Evolutionary conservation across 371 early-diverging fungal genomes (phyloP).

Genomic region (Mortierella sp.): DNA sequence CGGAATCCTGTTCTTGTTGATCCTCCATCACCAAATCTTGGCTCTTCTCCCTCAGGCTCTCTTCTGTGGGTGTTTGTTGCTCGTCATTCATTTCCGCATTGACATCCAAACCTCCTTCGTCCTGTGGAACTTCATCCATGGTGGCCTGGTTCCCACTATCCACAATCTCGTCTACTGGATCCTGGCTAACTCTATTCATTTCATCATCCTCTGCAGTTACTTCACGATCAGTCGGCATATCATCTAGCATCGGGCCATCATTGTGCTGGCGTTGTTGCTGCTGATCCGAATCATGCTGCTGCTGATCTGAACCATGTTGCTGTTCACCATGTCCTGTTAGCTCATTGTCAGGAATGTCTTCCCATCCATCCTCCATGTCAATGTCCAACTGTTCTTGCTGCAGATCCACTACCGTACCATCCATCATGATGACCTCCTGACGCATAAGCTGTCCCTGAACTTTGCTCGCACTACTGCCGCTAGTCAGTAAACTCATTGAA

Average conservation of each 20-base stretch:
- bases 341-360: constrained; percentile 32
- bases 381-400: too few species aligned
- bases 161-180: background rate
- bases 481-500: too few species aligned
- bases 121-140: background rate
- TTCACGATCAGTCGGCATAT: too few species aligned
- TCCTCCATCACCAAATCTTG: too few species aligned
- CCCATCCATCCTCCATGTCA: constrained; percentile 45
- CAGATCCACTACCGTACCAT: too few species aligned
- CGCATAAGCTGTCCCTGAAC: too few species aligned
- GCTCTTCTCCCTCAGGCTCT: background rate
- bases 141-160: background rate
- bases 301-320: too few species aligned
- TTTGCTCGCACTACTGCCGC: too few species aligned
- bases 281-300: too few species aligned
- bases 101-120: background rate
- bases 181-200: background rate
- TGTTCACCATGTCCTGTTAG: background rate
- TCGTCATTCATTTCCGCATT: background rate
- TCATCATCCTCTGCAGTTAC: constrained; percentile 1
- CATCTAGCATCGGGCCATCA: too few species aligned
- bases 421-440: constrained; percentile 1
- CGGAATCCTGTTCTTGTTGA: too few species aligned
- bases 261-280: background rate
- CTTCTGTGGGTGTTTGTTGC: background rate